Base-by-base conservation (phyloP, 2,329 filamentous ascomycete species). In the Paecilomyces niveus region DNA sequence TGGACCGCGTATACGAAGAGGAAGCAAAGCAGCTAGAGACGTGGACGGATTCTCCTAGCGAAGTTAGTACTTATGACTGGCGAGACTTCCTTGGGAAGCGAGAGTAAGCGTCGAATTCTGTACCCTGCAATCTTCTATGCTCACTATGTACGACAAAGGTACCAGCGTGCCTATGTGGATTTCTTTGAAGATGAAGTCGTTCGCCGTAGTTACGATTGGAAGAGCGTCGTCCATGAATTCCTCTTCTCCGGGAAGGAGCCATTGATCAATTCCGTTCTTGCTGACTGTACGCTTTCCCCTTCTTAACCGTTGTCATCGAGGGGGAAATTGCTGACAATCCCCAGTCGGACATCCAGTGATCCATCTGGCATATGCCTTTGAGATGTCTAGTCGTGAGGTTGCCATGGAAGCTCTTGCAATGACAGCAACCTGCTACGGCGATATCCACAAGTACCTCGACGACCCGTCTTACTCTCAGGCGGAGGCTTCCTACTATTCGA, bases 121-220 rank as follows among this genome's bases (percentile, higher is more conserved):
- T 26, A n/a, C 26, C 8, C 54, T 54, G 29, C n/a, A 45, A 22
- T 8, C 22, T 32, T 29, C 49, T 26, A 21, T 54, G 50, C 50
- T 61, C 35, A 59, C 50, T 13, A 26, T 32, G 51, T 45, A 8
- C 31, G 22, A 24, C 15, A 32, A 66, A 85, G 80, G 62, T 97
- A 95, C 69, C 91, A 99, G 74, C 84, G 93, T 60, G 93, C 92
- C 0, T 99, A 88, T 69, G 80, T 99, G 58, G 92, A 99, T 72
- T 97, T 94, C 71, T 97, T 96, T 70, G 94, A 99, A 72, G 94
- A 99, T 71, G 86, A 91, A 67, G 79, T 97, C 31, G 92, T 90
- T 2, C 78, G 79, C 18, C 84, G 87, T 66, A 81, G 85, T 35
- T 97, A 97, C 71, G 84, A 96, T 69, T 97, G 94, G 90, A 89